phyloP scores from a whole-genome alignment of 2,329 filamentous ascomycete genomes.

The Davidsoniella eucalypti region DNA sequence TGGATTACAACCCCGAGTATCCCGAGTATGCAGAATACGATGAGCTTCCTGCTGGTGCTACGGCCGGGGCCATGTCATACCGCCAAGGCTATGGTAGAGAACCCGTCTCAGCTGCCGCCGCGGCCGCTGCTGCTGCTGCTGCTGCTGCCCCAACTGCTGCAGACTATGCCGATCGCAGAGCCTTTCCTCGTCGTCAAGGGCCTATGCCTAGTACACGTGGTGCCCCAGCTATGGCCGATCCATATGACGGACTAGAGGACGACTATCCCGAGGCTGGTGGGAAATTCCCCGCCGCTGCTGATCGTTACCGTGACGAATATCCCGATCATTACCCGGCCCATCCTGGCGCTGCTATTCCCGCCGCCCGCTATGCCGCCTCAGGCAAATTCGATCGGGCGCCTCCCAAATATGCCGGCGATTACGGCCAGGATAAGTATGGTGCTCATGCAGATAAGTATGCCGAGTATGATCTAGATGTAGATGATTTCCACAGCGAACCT shows the following conservation, averaged over 20 bases:
- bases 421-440: neutral
- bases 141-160: neutral
- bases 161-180: conserved; percentile 10
- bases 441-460: conserved; percentile 1
- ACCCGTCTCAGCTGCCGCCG: conserved; percentile 3
- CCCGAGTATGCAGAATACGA: conserved; percentile 7
- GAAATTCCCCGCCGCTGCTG: neutral
- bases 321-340: neutral
- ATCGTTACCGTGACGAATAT: conserved; percentile 4
- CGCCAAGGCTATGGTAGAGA: conserved; percentile 8
- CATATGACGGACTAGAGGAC: conserved; percentile 7
- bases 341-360: neutral
- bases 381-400: conserved; percentile 4
- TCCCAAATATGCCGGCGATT: conserved; percentile 7
- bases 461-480: conserved; percentile 3
- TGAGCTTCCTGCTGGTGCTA: conserved; percentile 8
- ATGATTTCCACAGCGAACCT: conserved; percentile 6
- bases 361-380: conserved; percentile 7
- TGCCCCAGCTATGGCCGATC: conserved; percentile 1
- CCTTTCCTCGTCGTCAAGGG: neutral
- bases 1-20: conserved; percentile 10
- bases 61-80: conserved; percentile 9
- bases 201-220: neutral
- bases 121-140: conserved; percentile 3
- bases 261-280: neutral